phyloP scores from a whole-genome alignment of 441 rosid species.

The Eutrema salsugineum region DNA sequence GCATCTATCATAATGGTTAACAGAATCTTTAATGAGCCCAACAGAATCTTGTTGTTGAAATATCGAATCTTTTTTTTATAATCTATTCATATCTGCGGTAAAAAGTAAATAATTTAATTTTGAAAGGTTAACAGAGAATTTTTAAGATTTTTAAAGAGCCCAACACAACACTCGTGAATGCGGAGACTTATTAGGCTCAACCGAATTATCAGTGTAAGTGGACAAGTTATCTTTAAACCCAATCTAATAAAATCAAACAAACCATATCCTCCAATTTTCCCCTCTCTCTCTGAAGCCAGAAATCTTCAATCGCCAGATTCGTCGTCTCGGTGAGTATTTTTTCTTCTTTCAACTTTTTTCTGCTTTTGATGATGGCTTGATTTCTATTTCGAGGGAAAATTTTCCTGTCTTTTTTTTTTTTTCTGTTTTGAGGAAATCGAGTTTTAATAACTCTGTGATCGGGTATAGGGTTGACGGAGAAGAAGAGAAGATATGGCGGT shows the following conservation, averaged over 20 bases:
- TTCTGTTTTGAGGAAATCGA: neutral
- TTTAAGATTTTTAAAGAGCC: neutral
- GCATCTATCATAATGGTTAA: too few species aligned
- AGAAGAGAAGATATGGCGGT: constrained; percentile 46
- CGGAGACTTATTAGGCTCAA: constrained; percentile 10
- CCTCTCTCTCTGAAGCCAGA: neutral
- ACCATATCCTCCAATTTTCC: neutral
- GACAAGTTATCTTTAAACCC: neutral
- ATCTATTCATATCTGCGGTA: neutral
- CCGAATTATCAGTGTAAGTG: constrained; percentile 12
- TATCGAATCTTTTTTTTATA: neutral
- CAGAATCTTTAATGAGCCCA: too few species aligned
- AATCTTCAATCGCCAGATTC: neutral
- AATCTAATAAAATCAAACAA: neutral
- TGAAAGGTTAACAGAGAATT: neutral
- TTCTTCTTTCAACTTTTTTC: too few species aligned
- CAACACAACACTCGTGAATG: neutral
- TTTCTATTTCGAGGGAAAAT: neutral
- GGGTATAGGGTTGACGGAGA: neutral
- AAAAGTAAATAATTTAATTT: neutral
- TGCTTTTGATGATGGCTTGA: neutral
- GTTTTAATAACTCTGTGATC: neutral
- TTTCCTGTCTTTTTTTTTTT: neutral
- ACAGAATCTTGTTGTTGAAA: too few species aligned
- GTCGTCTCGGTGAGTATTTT: constrained; percentile 3